A percentile compares a stretch with the other conserved stretches of the same genome.
Evolutionary conservation across 306 rosid species (phyloP).

Genomic region (Senna tora): DNA sequence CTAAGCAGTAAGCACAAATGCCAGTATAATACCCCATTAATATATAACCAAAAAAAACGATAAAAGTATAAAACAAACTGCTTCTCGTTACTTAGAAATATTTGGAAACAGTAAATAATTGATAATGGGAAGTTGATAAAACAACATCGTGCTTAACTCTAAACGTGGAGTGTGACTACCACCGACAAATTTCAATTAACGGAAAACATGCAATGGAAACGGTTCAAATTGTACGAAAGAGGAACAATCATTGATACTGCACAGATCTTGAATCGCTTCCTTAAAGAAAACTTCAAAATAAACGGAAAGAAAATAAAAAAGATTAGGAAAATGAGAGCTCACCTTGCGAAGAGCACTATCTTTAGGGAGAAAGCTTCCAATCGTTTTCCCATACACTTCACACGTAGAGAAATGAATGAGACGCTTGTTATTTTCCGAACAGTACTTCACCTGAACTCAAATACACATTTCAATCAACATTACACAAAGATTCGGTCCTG

Average conservation of each 20-base stretch:
- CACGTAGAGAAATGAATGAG: conserved; percentile 93
- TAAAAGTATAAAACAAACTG: no score
- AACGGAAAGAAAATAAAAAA: background rate
- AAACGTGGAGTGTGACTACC: background rate
- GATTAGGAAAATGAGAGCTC: conserved; percentile 38
- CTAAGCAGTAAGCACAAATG: no score
- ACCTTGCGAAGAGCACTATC: conserved; percentile 94
- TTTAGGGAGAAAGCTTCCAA: conserved; percentile 90
- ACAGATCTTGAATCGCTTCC: conserved; percentile 13
- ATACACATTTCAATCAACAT: conserved; percentile 42
- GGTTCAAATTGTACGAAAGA: background rate
- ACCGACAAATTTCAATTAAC: conserved; percentile 34
- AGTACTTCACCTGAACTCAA: conserved; percentile 75
- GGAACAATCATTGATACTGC: background rate
- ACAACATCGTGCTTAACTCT: background rate
- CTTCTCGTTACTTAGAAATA: no score
- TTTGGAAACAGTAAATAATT: background rate
- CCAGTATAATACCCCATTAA: no score
- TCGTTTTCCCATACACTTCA: conserved; percentile 95
- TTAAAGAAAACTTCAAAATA: background rate
- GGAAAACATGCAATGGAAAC: background rate
- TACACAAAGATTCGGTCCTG: conserved; percentile 1
- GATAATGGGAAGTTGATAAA: background rate
- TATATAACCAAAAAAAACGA: no score
- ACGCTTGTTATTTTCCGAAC: conserved; percentile 87